A percentile compares a stretch with the other conserved stretches of the same genome.
Conservation (phyloP, 768 basidiomycete genomes). For the Lentinula raphanica region DNA sequence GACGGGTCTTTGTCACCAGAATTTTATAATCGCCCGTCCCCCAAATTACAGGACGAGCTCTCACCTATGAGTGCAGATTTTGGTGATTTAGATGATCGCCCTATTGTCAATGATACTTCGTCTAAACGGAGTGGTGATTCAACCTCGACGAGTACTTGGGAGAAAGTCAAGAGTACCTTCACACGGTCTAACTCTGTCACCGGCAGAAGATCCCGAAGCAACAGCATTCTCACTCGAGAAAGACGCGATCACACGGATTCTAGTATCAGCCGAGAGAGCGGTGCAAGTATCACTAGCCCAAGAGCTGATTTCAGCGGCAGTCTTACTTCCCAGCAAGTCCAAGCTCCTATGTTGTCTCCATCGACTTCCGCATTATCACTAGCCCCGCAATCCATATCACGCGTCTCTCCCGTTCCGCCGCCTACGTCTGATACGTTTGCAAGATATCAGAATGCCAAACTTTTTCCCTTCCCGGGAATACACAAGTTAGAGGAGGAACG, state of each 20-base stretch:
- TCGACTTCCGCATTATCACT: constrained; percentile 67
- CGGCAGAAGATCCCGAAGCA: constrained; percentile 75
- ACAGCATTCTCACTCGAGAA: constrained; percentile 66
- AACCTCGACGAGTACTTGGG: constrained; percentile 58
- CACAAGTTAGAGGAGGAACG: constrained; percentile 64
- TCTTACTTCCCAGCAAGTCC: constrained; percentile 34
- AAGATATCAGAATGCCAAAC: constrained; percentile 73
- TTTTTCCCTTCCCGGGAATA: constrained; percentile 89
- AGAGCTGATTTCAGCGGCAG: constrained; percentile 48
- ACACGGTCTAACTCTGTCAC: constrained; percentile 57
- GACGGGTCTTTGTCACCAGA: constrained; percentile 51
- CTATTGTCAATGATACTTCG: constrained; percentile 34
- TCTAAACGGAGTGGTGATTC: constrained; percentile 56
- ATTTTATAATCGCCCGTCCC: constrained; percentile 58
- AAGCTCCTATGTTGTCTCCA: constrained; percentile 42
- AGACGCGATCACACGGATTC: constrained; percentile 68
- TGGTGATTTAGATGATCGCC: constrained; percentile 45
- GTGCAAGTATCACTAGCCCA: constrained; percentile 59
- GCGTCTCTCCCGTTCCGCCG: constrained; percentile 74
- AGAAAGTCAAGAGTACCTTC: constrained; percentile 66
- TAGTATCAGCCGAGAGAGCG: constrained; percentile 71
- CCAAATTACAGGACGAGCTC: constrained; percentile 56
- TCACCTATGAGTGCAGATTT: constrained; percentile 49
- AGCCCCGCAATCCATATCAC: constrained; percentile 49
- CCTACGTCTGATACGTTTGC: constrained; percentile 64